Evolutionary conservation across 768 basidiomycete species (phyloP).

Genomic region (Dioszegia aurantiaca): DNA sequence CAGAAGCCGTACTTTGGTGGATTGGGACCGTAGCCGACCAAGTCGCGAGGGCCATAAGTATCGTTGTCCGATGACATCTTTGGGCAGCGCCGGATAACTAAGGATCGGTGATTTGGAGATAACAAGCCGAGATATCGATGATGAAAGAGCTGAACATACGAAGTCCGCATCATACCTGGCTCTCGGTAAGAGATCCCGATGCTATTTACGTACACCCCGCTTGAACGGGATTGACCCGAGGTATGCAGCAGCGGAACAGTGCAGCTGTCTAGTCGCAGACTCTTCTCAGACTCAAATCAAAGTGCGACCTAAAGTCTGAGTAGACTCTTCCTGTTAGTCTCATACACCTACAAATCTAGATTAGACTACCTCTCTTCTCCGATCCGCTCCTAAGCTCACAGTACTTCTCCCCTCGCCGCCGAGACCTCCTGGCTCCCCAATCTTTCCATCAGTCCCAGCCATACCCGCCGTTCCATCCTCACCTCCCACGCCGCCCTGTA

Average conservation of each 20-base stretch:
- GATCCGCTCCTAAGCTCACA: not conserved
- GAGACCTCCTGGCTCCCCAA: not conserved
- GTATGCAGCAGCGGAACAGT: too few species aligned
- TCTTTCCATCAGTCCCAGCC: conserved; percentile 4
- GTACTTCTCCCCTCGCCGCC: not conserved
- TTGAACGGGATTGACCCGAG: not conserved
- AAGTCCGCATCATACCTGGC: not conserved
- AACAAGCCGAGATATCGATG: not conserved
- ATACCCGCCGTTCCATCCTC: conserved; percentile 12
- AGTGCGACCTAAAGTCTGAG: too few species aligned
- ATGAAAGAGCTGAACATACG: not conserved
- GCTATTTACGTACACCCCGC: too few species aligned
- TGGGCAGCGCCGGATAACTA: not conserved
- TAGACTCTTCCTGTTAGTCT: too few species aligned
- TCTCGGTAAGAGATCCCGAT: not conserved
- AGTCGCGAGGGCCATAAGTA: conserved; percentile 28
- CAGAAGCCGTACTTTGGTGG: conserved; percentile 20
- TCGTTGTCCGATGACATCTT: conserved; percentile 2
- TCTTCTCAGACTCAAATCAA: too few species aligned
- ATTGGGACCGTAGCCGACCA: conserved; percentile 30
- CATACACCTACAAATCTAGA: not conserved
- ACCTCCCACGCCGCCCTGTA: not conserved
- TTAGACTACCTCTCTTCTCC: not conserved
- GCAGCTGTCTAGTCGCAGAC: too few species aligned
- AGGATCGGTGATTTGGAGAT: not conserved